Evolutionary conservation across 768 basidiomycete species (phyloP), one percentile per base, ranked within the genome.

Genomic region (Mrakia hoshinonis): DNA sequence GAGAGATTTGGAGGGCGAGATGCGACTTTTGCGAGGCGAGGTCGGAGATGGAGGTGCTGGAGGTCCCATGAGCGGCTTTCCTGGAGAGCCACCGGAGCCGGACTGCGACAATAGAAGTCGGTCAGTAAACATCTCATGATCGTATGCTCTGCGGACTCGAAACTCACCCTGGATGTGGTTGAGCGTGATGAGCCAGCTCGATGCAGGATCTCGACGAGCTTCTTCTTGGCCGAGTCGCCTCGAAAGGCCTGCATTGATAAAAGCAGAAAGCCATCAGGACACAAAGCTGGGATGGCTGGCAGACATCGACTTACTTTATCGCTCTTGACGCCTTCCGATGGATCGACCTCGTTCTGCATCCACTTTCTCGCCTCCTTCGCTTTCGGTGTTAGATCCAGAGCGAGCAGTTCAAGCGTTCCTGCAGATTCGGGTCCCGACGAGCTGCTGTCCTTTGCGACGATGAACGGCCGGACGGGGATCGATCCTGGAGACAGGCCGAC

Each of bases 1-100:
- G 43, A 31, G 46, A 7, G 34, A 3, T n/a, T 66, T 20, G 49
- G 12, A n/a, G 43, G 46, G 46, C 24, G 64, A 47, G 5, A 29
- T 10, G 3, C 46, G 47, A 18, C 18, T 36, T 34, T 66, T 29
- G 5, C 48, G 51, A 66, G 65, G 51, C 24, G 39, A 66, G 18
- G 47, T 48, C 11, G 65, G 36, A 48, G 46, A 66, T 2, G 22
- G 47, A 18, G 65, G 65, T 20, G 65, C 65, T 31, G 65, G 47
- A 36, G 58, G 58, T 10, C 58, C 58, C 58, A 61, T 61, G 34
- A 61, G 34, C 15, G 15, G 10, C 10, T 4, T 24, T 26, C 15
- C 31, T 12, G 31, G 31, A 10, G 34, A 22, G 15, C 36, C 15
- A 13, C 31, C 31, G n/a, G 58, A 61, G 10, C 55, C 55, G 55